Conservation (phyloP, 2,329 filamentous ascomycete species). For the Dactylonectria estremocensis region DNA sequence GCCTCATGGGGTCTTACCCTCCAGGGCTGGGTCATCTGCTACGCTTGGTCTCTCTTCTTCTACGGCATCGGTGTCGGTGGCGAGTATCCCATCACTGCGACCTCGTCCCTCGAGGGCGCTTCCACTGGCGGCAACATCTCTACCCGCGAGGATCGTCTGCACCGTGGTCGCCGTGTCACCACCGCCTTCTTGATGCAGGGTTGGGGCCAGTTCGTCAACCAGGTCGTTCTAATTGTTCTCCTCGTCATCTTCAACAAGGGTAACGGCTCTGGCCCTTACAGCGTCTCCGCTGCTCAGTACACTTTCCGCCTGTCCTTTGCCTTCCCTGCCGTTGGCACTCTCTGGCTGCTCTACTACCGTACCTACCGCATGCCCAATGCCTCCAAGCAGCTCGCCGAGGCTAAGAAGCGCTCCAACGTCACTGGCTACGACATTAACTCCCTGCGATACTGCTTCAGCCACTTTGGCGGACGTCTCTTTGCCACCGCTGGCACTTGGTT, state of each 20-base stretch:
- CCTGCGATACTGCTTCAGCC: slow-evolving; percentile 80
- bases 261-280: slow-evolving; percentile 82
- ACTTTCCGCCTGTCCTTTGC: slow-evolving; percentile 95
- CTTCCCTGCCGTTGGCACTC: slow-evolving; percentile 88
- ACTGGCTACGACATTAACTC: slow-evolving; percentile 95
- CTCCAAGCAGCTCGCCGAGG: slow-evolving; percentile 83
- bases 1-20: slow-evolving; percentile 89
- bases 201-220: slow-evolving; percentile 97
- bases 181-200: slow-evolving; percentile 98
- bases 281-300: slow-evolving; percentile 83
- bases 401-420: slow-evolving; percentile 89
- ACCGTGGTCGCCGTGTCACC: slow-evolving; percentile 95
- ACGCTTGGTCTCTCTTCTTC: slow-evolving; percentile 95
- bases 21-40: slow-evolving; percentile 97
- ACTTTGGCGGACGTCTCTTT: slow-evolving; percentile 89
- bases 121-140: slow-evolving; percentile 89
- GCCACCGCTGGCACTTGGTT: slow-evolving; percentile 94
- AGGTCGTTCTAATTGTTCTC: slow-evolving; percentile 88
- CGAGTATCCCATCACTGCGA: slow-evolving; percentile 97
- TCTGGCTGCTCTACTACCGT: slow-evolving; percentile 97
- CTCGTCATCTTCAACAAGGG: slow-evolving; percentile 92
- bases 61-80: slow-evolving; percentile 77
- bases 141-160: slow-evolving; percentile 91
- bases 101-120: slow-evolving; percentile 93
- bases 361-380: slow-evolving; percentile 94